Percentiles rank a stretch among this genome's conserved stretches.
These are phyloP conservation scores for Alternaria ventricosa DNA, from an alignment of 2,329 filamentous ascomycete genomes.

Conservation along the genomic window DNA sequence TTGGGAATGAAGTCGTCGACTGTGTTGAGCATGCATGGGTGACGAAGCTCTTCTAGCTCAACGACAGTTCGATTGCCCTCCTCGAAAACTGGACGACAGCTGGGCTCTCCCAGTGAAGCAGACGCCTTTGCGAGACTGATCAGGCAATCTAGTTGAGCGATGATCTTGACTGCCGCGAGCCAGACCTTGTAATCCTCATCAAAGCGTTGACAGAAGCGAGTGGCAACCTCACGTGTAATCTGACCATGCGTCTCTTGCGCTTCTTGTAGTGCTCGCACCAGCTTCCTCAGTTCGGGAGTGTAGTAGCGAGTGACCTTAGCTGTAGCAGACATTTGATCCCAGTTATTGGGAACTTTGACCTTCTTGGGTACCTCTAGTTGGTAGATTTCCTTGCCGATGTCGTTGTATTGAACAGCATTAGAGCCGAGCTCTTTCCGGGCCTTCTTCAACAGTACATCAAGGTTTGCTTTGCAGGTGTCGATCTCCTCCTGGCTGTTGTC, in stretches of 20 bases:
- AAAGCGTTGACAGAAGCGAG: constrained; percentile 84
- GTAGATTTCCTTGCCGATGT: constrained; percentile 96
- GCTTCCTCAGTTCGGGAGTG: constrained; percentile 78
- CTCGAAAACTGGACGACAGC: constrained; percentile 87
- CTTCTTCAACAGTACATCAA: constrained; percentile 73
- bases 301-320: constrained; percentile 92
- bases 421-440: constrained; percentile 78
- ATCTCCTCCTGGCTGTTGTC: constrained; percentile 82
- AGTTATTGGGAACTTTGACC: constrained; percentile 83
- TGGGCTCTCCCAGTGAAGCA: constrained; percentile 79
- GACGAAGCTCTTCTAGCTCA: constrained; percentile 90
- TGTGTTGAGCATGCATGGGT: constrained; percentile 90
- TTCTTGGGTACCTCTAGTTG: constrained; percentile 90
- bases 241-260: constrained; percentile 93
- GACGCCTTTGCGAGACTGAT: constrained; percentile 93
- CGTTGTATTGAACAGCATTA: constrained; percentile 63
- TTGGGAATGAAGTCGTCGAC: constrained; percentile 97
- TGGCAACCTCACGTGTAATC: constrained; percentile 83
- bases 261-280: constrained; percentile 90
- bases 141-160: constrained; percentile 92
- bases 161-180: constrained; percentile 87
- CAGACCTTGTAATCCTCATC: constrained; percentile 85
- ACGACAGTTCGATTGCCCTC: constrained; percentile 83
- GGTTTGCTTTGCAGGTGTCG: constrained; percentile 73
- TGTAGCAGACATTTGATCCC: constrained; percentile 97